Evolutionary conservation across 2,329 filamentous ascomycete genomes (phyloP), one percentile per base, ranked within the genome.

Genomic region (Ceratocystis variospora): DNA sequence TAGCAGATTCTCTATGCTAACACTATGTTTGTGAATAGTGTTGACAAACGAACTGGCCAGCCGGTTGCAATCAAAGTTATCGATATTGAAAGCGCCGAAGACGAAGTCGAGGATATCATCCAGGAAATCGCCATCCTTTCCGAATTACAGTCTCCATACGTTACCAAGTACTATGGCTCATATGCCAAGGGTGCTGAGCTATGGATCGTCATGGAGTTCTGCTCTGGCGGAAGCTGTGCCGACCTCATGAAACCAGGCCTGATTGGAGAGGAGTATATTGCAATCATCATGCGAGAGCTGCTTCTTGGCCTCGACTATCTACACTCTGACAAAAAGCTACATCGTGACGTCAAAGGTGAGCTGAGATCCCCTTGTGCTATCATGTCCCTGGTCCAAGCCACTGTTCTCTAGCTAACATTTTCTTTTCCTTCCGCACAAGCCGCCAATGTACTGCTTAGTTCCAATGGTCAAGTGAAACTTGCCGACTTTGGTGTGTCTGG

Each of bases 201-300:
- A 72, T 99, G 94, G 94, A 99, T 99, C 71, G 91, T 97, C 75
- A 99, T 99, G 94, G 94, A 99, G 76, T 99, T 94, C 73, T 99
- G 94, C 76, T 92, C 93, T 0, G 94, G 94, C 25, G 94, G 94
- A 3, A 97, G 93, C 77, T 97, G 94, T 73, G 91, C 90, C 61
- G 94, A 97, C 74, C 79, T 99, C 69, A 89, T 99, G 87, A 96
- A 96, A 78, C 91, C 94, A 0, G 94, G 94, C 28, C 78, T 87
- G 50, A 93, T 99, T 68, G 85, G 87, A 22, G 94, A 99, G 77
- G 91, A 96, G 71, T 96, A 97, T 75, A 97, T 99, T 72, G 90
- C 90, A 72, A 96, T 99, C 71, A 96, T 99, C 69, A 80, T 96
- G 65, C 83, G 90, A 68, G 94, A 99, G 78, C 78, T 99, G 71